Evolutionary conservation across 805 yeast species (phyloP).

Genomic region (Spathaspora gorwiae): DNA sequence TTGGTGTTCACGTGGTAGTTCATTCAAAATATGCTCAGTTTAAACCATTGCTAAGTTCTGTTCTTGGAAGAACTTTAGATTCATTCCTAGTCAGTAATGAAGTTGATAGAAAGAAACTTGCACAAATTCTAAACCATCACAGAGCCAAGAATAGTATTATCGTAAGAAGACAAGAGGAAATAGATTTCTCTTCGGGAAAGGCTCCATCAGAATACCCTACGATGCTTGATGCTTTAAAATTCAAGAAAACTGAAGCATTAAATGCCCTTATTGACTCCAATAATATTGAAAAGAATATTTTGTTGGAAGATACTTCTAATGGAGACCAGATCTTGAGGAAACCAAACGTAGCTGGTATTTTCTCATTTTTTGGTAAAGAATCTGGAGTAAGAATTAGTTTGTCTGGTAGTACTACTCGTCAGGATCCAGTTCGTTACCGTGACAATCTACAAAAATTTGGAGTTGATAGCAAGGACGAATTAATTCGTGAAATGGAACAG

Average conservation of each 20-base stretch:
- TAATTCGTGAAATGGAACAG: constrained; percentile 4
- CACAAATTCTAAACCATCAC: constrained; percentile 24
- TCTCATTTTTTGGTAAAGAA: constrained; percentile 34
- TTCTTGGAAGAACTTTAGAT: constrained; percentile 46
- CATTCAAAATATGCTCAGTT: constrained; percentile 52
- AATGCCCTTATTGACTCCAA: constrained; percentile 62
- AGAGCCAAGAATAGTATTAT: constrained; percentile 37
- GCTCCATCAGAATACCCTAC: constrained; percentile 42
- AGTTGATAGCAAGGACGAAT: constrained; percentile 8
- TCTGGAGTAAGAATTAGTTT: constrained; percentile 44
- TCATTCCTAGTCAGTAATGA: constrained; percentile 66
- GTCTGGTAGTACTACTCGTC: constrained; percentile 37
- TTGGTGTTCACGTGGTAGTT: constrained; percentile 59
- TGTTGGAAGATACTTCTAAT: constrained; percentile 46
- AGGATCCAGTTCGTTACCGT: constrained; percentile 51
- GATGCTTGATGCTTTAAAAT: constrained; percentile 56
- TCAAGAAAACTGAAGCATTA: constrained; percentile 50
- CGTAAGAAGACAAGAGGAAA: constrained; percentile 52
- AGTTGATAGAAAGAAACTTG: constrained; percentile 47
- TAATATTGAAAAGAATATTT: constrained; percentile 53
- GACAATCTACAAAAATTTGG: constrained; percentile 27
- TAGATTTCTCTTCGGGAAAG: constrained; percentile 44
- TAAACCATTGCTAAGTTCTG: constrained; percentile 56
- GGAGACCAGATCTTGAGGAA: constrained; percentile 41
- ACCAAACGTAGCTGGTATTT: constrained; percentile 39